Percentiles rank a stretch among this genome's conserved stretches.
These are phyloP conservation scores for Lentinula aciculospora DNA, from an alignment of 768 basidiomycete species.

Conservation along the genomic window DNA sequence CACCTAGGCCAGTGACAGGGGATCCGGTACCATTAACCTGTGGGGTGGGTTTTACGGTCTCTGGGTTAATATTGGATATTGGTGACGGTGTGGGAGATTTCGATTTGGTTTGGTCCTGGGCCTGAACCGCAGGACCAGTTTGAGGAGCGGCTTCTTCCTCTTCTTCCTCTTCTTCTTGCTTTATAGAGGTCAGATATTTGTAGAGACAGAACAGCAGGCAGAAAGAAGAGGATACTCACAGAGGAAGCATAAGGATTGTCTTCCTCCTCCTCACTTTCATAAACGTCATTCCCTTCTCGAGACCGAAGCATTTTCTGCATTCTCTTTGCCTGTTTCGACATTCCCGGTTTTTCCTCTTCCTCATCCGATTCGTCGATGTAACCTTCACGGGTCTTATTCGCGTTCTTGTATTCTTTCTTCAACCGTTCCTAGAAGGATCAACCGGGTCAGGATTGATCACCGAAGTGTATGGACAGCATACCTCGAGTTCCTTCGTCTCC, in stretches of 20 bases:
- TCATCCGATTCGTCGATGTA: slow-evolving; percentile 74
- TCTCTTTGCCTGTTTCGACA: slow-evolving; percentile 67
- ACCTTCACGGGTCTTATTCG: slow-evolving; percentile 69
- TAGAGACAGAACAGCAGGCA: not conserved
- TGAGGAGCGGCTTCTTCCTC: slow-evolving; percentile 51
- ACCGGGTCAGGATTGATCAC: not conserved
- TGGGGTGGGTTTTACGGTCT: slow-evolving; percentile 10
- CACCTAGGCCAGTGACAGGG: slow-evolving; percentile 55
- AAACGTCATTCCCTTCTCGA: slow-evolving; percentile 75
- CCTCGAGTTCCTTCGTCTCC: slow-evolving; percentile 80
- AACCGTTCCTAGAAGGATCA: slow-evolving; percentile 57
- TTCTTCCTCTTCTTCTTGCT: slow-evolving; percentile 66
- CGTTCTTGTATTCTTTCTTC: slow-evolving; percentile 74
- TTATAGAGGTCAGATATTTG: slow-evolving; percentile 5
- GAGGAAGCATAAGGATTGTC: slow-evolving; percentile 80
- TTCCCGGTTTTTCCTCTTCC: slow-evolving; percentile 50
- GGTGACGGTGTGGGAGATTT: slow-evolving; percentile 38
- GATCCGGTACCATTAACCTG: slow-evolving; percentile 23
- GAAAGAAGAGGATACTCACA: slow-evolving; percentile 33
- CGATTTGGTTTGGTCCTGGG: slow-evolving; percentile 25
- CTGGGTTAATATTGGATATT: slow-evolving; percentile 40
- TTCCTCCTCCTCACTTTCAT: slow-evolving; percentile 82
- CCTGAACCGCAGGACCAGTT: slow-evolving; percentile 39
- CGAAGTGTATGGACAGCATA: slow-evolving; percentile 15
- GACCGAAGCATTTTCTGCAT: slow-evolving; percentile 85